Evolutionary conservation across 2,329 filamentous ascomycete genomes (phyloP).

Genomic region (Fusarium subglutinans): DNA sequence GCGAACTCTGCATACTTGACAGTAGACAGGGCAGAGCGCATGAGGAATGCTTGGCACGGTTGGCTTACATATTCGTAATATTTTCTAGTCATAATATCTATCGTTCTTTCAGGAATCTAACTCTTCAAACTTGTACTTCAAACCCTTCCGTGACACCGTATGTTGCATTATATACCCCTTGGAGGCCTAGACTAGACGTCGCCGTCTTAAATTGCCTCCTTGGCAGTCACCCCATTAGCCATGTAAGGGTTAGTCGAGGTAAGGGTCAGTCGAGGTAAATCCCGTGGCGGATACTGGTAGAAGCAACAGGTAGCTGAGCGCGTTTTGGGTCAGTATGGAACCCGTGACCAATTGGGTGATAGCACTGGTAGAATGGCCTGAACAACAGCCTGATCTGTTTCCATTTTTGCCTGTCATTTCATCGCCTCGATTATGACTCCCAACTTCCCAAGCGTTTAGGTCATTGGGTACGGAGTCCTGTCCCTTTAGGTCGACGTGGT

Average conservation of each 20-base stretch:
- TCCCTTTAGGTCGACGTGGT: fast-evolving
- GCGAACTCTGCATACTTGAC: constrained; percentile 33
- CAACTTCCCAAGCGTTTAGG: fast-evolving
- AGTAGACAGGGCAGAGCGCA: constrained; percentile 21
- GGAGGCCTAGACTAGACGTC: fast-evolving
- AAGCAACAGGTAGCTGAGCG: neutral
- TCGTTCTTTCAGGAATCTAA: no score
- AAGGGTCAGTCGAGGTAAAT: neutral
- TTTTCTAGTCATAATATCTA: neutral
- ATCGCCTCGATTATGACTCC: neutral
- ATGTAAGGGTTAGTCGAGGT: fast-evolving
- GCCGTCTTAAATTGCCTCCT: fast-evolving
- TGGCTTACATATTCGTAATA: constrained; percentile 37
- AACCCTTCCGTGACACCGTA: fast-evolving
- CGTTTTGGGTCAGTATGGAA: neutral
- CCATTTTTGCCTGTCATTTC: fast-evolving
- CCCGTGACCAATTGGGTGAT: neutral
- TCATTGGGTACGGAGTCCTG: fast-evolving
- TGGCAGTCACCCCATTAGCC: fast-evolving
- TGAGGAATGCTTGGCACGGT: constrained; percentile 40
- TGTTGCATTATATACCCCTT: no score
- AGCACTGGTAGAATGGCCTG: neutral
- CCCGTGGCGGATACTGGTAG: fast-evolving
- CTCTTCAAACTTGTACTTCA: fast-evolving
- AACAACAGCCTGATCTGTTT: fast-evolving